Percentiles rank a stretch among this genome's conserved stretches.
These are phyloP conservation scores for Porodaedalea pini DNA, from an alignment of 1,284 basidiomycete species.

Conservation along the genomic window DNA sequence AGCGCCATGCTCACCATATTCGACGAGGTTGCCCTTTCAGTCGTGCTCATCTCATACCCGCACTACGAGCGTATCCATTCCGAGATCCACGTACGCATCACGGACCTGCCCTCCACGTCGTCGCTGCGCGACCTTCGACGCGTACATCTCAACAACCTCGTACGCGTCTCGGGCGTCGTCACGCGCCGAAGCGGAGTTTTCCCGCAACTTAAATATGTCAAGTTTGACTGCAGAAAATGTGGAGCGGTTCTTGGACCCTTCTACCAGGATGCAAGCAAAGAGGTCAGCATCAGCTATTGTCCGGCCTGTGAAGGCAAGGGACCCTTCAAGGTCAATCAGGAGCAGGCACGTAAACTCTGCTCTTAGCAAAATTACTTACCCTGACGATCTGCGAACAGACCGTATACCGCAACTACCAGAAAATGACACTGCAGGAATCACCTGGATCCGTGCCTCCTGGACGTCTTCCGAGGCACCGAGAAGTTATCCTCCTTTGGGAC, in stretches of 20 bases:
- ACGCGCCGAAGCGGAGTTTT: conserved; percentile 95
- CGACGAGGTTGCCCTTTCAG: conserved; percentile 92
- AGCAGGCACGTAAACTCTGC: conserved; percentile 60
- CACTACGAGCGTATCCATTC: conserved; percentile 96
- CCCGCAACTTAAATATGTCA: conserved; percentile 98
- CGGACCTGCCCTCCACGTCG: conserved; percentile 86
- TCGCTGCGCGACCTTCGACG: conserved; percentile 94
- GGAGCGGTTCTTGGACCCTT: conserved; percentile 92
- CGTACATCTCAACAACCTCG: conserved; percentile 90
- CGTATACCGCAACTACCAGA: conserved; percentile 98
- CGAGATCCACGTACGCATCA: conserved; percentile 96
- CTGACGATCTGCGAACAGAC: conserved; percentile 55
- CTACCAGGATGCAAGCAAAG: conserved; percentile 94
- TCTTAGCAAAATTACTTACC: background rate
- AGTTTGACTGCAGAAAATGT: conserved; percentile 96
- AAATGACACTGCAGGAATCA: conserved; percentile 97
- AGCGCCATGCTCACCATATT: conserved; percentile 91
- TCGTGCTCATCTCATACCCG: conserved; percentile 94
- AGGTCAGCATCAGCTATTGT: conserved; percentile 94
- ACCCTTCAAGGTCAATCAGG: conserved; percentile 95
- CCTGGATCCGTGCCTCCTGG: conserved; percentile 98
- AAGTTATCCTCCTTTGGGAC: conserved; percentile 97
- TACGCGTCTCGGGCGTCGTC: conserved; percentile 96
- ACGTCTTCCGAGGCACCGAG: conserved; percentile 92
- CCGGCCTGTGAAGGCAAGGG: conserved; percentile 92